Evolutionary conservation across 2,329 filamentous ascomycete genomes (phyloP).

Genomic region (Penicillium verrucosum): DNA sequence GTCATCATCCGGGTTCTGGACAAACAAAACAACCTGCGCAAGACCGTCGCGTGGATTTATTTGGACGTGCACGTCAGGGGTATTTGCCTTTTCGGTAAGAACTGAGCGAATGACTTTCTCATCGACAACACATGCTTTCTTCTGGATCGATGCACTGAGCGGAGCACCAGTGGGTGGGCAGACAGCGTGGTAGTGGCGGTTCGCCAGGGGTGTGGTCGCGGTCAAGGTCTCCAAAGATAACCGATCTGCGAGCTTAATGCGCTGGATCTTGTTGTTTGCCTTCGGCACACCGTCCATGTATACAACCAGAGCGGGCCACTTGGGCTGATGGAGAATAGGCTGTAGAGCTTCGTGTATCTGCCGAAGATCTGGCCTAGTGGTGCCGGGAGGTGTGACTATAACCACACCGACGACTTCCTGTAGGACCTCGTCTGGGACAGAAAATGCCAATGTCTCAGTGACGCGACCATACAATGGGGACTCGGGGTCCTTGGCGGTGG

Average conservation of each 20-base stretch:
- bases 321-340: constrained; percentile 51
- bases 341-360: constrained; percentile 49
- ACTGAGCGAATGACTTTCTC: constrained; percentile 6
- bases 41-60: constrained; percentile 17
- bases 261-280: constrained; percentile 57
- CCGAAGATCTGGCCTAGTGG: constrained; percentile 49
- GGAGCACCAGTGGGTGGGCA: constrained; percentile 51
- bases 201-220: constrained; percentile 44
- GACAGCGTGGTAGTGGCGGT: constrained; percentile 50
- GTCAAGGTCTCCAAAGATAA: constrained; percentile 46
- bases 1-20: not conserved
- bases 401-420: constrained; percentile 57
- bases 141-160: constrained; percentile 39
- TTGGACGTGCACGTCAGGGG: constrained; percentile 16
- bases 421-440: constrained; percentile 51
- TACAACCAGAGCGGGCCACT: constrained; percentile 52
- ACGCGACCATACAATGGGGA: constrained; percentile 48
- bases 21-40: constrained; percentile 16
- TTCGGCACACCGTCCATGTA: constrained; percentile 58
- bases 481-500: constrained; percentile 41
- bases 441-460: constrained; percentile 53
- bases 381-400: constrained; percentile 48
- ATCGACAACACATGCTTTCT: constrained; percentile 36
- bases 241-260: constrained; percentile 52
- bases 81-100: constrained; percentile 5